Evolutionary conservation across 148 eudicot genomes (phyloP), one percentile per base, ranked within the genome.

Genomic region (Cornus suecica): DNA sequence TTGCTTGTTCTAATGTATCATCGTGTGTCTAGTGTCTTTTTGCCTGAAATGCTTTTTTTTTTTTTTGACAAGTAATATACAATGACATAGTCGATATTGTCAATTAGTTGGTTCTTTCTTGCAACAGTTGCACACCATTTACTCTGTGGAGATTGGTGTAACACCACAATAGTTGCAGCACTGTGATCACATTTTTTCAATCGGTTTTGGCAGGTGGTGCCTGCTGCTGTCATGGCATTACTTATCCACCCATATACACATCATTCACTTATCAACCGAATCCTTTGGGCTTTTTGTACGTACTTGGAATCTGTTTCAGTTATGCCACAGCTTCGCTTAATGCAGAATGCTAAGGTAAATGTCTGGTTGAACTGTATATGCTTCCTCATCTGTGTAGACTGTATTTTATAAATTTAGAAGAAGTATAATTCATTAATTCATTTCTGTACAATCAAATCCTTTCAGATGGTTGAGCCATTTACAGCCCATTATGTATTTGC

Each of bases 401-500:
- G 37, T 22, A 8, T 24, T 28, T 4, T 66, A 9, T n/a, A 15
- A 32, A 2, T 26, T 11, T 23, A 11, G 14, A 31, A 73, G 24
- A 13, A 10, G 45, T 56, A 41, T n/a, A n/a, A n/a, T n/a, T n/a
- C n/a, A n/a, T 6, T 24, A 6, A 16, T 51, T 24, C 42, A 29
- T 31, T 32, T 10, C 25, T 30, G 58, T 10, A 42, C 28, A 51
- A 66, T 29, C 24, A 32, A 32, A n/a, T 29, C 22, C 76, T 74
- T 67, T 69, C 85, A 92, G 97, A 82, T 87, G 85, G 84, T 92
- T 71, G 97, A 92, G 66, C 97, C 97, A 32, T 88, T 88, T 66
- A 90, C 97, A 0, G 87, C 88, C 10, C 89, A 88, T 75, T 92
- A 92, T 30, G 94, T 92, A 62, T 92, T 92, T 84, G 97, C 97